Conservation (phyloP, 1,284 basidiomycete genomes). For the Anthracocystis panici-leucophaei region DNA sequence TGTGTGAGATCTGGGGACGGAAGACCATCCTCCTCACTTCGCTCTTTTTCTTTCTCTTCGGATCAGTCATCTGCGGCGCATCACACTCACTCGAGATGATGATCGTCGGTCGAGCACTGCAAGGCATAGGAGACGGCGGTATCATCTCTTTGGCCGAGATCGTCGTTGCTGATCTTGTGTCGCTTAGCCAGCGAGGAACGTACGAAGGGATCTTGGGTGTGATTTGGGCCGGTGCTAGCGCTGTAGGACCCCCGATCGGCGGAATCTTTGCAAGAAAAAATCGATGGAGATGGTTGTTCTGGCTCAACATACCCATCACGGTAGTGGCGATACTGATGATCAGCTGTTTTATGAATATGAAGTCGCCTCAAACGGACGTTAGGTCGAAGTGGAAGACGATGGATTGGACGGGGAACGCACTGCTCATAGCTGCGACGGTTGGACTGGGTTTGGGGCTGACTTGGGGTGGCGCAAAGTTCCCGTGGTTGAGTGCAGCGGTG, state of each 20-base stretch:
- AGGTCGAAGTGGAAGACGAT: slow-evolving; percentile 32
- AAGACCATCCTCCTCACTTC: slow-evolving; percentile 35
- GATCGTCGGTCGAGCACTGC: slow-evolving; percentile 39
- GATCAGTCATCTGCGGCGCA: slow-evolving; percentile 30
- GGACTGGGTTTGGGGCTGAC: slow-evolving; percentile 36
- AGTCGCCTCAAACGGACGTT: slow-evolving; percentile 32
- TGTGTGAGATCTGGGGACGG: slow-evolving; percentile 49
- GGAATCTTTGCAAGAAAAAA: slow-evolving; percentile 34
- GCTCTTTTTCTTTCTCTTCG: slow-evolving; percentile 40
- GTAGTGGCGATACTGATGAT: slow-evolving; percentile 43
- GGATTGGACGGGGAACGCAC: slow-evolving; percentile 43
- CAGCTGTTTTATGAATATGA: slow-evolving; percentile 46
- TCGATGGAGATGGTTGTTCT: slow-evolving; percentile 55
- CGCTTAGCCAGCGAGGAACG: slow-evolving; percentile 38
- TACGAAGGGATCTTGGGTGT: slow-evolving; percentile 58
- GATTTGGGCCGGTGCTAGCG: slow-evolving; percentile 49
- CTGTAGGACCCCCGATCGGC: slow-evolving; percentile 53
- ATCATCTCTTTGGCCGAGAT: slow-evolving; percentile 52
- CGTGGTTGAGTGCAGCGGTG: slow-evolving; percentile 27
- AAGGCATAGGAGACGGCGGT: slow-evolving; percentile 47
- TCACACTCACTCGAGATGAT: slow-evolving; percentile 34
- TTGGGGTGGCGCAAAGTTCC: slow-evolving; percentile 43
- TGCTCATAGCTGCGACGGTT: slow-evolving; percentile 29
- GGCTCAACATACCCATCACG: slow-evolving; percentile 53
- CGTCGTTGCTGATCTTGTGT: slow-evolving; percentile 51